Percentiles rank a stretch among this genome's conserved stretches.
phyloP scores from a whole-genome alignment of 2,329 filamentous ascomycete species.

The Pestalotiopsis sp. region DNA sequence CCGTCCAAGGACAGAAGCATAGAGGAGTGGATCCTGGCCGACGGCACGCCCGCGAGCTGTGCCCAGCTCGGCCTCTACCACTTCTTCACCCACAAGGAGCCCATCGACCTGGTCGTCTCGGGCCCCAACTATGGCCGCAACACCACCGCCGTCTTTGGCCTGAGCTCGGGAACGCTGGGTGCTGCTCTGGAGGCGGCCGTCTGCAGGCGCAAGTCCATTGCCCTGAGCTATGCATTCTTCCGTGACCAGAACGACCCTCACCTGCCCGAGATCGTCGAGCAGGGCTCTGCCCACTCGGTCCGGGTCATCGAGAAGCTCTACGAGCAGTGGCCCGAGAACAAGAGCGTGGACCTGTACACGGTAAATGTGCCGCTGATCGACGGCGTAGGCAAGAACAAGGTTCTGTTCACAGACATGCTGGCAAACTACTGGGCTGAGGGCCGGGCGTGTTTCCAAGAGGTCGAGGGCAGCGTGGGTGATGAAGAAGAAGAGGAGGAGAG shows the following conservation, averaged over 20 bases:
- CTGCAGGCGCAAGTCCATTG: constrained; percentile 72
- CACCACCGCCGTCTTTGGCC: constrained; percentile 76
- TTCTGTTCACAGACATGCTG: constrained; percentile 83
- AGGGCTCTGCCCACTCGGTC: constrained; percentile 74
- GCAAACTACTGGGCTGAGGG: constrained; percentile 90
- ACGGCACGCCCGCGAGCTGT: constrained; percentile 80
- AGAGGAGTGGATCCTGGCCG: constrained; percentile 81
- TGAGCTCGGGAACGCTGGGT: constrained; percentile 78
- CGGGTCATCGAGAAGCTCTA: constrained; percentile 78
- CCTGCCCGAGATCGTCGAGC: constrained; percentile 71
- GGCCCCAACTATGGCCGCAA: constrained; percentile 86
- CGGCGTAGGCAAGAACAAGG: constrained; percentile 70
- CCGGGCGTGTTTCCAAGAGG: constrained; percentile 81
- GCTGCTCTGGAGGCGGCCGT: constrained; percentile 78
- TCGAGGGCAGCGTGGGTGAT: constrained; percentile 67
- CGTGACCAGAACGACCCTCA: constrained; percentile 72
- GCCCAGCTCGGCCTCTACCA: constrained; percentile 83
- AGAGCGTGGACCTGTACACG: constrained; percentile 79
- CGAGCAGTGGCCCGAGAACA: constrained; percentile 70
- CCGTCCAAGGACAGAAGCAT: constrained; percentile 52
- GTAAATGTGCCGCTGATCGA: constrained; percentile 88
- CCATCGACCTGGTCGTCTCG: constrained; percentile 76
- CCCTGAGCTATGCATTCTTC: constrained; percentile 90
- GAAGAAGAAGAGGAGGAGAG: constrained; percentile 72
- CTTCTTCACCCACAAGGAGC: constrained; percentile 72